Evolutionary conservation across 345 rosid genomes (phyloP).

Genomic region (Capsella bursapastoris): DNA sequence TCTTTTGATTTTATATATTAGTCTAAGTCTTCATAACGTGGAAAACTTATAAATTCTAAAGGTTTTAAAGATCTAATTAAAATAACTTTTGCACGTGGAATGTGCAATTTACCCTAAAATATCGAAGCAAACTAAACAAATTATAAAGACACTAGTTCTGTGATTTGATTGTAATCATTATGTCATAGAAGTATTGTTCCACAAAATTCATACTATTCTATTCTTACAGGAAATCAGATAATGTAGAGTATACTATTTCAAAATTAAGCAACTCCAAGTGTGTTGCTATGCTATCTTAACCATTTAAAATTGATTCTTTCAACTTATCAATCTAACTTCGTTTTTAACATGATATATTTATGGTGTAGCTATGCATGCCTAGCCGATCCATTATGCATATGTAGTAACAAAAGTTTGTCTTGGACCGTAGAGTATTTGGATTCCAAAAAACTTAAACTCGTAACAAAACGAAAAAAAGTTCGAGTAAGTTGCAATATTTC

Average conservation of each 20-base stretch:
- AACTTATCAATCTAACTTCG: not conserved
- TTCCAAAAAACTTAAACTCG: slow-evolving; percentile 17
- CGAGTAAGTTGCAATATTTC: slow-evolving; percentile 1
- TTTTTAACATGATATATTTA: not conserved
- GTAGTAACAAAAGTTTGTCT: not conserved
- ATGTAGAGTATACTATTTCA: not conserved
- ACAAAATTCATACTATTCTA: not conserved
- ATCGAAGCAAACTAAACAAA: slow-evolving; percentile 37
- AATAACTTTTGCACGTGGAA: slow-evolving; percentile 43
- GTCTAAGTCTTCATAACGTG: slow-evolving; percentile 33
- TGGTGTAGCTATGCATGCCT: slow-evolving; percentile 11
- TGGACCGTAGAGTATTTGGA: not conserved
- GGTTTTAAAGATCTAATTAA: slow-evolving; percentile 33
- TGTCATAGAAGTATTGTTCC: slow-evolving; percentile 16
- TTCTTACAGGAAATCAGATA: slow-evolving; percentile 1
- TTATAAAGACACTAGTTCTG: slow-evolving; percentile 27
- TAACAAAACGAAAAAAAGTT: not conserved
- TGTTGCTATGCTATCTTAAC: slow-evolving; percentile 1
- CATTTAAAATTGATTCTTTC: not conserved
- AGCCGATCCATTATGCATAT: not conserved
- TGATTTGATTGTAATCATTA: slow-evolving; percentile 41
- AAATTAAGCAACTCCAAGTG: not conserved
- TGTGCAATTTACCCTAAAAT: slow-evolving; percentile 29
- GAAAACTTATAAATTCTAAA: slow-evolving; percentile 24
- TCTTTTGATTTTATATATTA: slow-evolving; percentile 19